Evolutionary conservation across 139 green algal species (phyloP), one percentile per base, ranked within the genome.

Genomic region (Dunaliella sp.): DNA sequence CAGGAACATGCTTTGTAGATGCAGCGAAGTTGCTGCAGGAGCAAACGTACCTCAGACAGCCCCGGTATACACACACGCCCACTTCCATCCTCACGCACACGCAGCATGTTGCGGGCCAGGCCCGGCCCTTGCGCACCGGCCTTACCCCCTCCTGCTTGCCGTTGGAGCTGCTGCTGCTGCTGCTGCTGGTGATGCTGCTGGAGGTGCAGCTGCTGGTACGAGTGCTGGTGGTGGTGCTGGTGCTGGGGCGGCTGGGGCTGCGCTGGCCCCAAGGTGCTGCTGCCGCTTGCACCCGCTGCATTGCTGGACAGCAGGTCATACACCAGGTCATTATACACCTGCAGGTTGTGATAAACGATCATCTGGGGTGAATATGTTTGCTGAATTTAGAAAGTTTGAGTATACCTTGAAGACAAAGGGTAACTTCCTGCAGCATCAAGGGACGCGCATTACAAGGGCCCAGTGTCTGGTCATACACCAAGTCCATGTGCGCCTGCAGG

Each of bases 251-350:
- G 73, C 16, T 21, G 73, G 12, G 7, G 73, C 73, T 78, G 73
- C 28, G n/a, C 2, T 12, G 2, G 73, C 28, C 73, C 28, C 73
- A 3, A 21, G 73, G 30, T 16, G 73, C 16, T 65, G 73, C 73
- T 78, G 73, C 7, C 16, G 30, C 16, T 3, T 3, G 28, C 48
- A 3, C 24, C 3, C 58, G 33, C 59, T 59, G 58, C 58, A 26
- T 24, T 26, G 2, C 32, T 31, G 57, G 58, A 38, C 74, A 97
- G 89, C 88, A 98, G 87, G 88, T 98, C 95, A 81, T 92, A 93
- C 34, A 98, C 89, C 34, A 81, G 78, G 83, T 98, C 95, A 81
- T 96, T 95, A 88, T 97, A 97, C 77, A 98, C 88, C 93, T 97
- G n/a, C n/a, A n/a, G n/a, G n/a, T n/a, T n/a, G n/a, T n/a, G n/a